phyloP scores from a whole-genome alignment of 1,284 basidiomycete species.

The Microbotryomycetes sp. region DNA sequence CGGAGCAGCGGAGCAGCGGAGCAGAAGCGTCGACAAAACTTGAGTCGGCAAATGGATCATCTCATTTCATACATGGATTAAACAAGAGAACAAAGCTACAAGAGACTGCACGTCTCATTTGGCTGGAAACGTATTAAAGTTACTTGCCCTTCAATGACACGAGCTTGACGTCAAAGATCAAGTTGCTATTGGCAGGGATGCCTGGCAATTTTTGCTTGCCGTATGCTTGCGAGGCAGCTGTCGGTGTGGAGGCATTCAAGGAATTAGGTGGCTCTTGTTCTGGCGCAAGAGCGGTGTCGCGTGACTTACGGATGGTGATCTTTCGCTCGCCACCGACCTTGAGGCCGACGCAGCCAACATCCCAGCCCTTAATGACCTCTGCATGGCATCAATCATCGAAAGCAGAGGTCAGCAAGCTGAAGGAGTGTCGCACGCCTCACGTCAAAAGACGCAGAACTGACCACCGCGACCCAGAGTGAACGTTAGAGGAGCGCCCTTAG shows the following conservation, averaged over 20 bases:
- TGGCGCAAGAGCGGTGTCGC: too few species aligned
- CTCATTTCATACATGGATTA: too few species aligned
- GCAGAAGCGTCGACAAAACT: conserved; percentile 1
- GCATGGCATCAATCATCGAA: neutral
- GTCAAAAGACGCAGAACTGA: too few species aligned
- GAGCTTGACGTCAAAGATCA: conserved; percentile 53
- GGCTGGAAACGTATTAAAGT: too few species aligned
- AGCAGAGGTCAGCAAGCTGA: neutral
- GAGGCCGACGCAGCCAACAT: conserved; percentile 87
- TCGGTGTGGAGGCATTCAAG: neutral
- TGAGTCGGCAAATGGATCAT: conserved; percentile 22
- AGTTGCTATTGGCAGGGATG: conserved; percentile 50
- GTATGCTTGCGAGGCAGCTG: conserved; percentile 49
- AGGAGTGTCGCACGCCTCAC: too few species aligned
- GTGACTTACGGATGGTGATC: conserved; percentile 56
- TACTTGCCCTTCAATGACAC: conserved; percentile 44
- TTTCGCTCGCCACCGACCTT: conserved; percentile 81
- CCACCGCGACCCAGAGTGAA: conserved; percentile 64
- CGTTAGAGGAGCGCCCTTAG: conserved; percentile 52
- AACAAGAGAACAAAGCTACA: too few species aligned
- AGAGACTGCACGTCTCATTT: too few species aligned
- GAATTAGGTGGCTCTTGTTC: too few species aligned
- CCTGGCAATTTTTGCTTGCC: conserved; percentile 49
- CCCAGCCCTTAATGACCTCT: conserved; percentile 95
- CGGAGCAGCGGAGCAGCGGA: neutral